Evolutionary conservation across 129 eudicot genomes (phyloP), one percentile per base, ranked within the genome.

Genomic region (Pittosporum tobira): DNA sequence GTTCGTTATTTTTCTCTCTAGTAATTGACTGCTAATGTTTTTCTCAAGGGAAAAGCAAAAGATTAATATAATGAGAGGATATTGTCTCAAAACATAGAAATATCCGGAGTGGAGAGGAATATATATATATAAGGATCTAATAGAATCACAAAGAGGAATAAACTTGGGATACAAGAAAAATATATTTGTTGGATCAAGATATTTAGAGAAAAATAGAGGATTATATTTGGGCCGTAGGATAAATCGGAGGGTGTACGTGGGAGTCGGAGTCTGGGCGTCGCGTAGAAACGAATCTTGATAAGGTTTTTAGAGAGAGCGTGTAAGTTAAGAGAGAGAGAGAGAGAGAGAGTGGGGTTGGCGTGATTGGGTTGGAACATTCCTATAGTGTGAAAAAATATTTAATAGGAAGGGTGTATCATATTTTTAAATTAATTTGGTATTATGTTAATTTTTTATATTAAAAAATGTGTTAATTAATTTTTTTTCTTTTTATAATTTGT

Each of bases 221-320:
- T 38, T 21, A n/a, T n/a, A n/a, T 43, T 16, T 38, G 49, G 57
- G 38, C 40, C n/a, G 18, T 53, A 16, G 15, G 59, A 53, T 28
- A 53, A 29, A 53, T 27, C 42, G 75, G 75, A 53, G 69, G 65
- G 69, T 71, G 63, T 63, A 15, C 3, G 11, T 15, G 50, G 69
- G 64, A 52, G 63, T 58, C 84, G 65, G 61, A 70, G 80, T 82
- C 95, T 85, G 78, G 91, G 54, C 91, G 95, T 87, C 95, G 95
- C 95, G 69, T 79, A 82, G 68, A 49, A 70, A 76, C 84, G 88
- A 87, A 86, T 86, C 87, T 79, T 67, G 71, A 25, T 58, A 6
- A 44, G 57, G 57, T 36, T 64, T 38, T 28, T 48, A 62, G 71
- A 72, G 77, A 63, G 78, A 63, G 67, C 52, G 64, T 18, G 61